Evolutionary conservation across 164 flowering plant genomes (phyloP).

Genomic region (Akebia trifoliata): DNA sequence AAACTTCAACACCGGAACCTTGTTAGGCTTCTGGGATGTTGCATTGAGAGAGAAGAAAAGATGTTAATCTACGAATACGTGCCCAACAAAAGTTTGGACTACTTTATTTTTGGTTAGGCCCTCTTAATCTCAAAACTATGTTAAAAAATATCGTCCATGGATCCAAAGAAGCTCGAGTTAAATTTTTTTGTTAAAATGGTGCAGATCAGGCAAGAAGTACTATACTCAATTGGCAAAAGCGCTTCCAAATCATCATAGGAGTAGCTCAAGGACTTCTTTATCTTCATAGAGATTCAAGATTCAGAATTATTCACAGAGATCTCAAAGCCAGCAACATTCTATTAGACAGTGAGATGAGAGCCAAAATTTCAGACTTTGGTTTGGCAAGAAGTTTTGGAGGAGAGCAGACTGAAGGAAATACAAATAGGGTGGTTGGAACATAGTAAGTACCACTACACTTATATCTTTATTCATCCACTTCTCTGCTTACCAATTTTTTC

Average conservation of each 20-base stretch:
- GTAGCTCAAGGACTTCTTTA: constrained; percentile 16
- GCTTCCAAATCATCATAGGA: constrained; percentile 21
- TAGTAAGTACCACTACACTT: constrained; percentile 20
- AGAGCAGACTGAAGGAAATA: constrained; percentile 23
- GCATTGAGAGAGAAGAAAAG: constrained; percentile 22
- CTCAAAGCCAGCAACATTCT: constrained; percentile 35
- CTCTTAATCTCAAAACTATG: no score
- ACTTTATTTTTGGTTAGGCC: no score
- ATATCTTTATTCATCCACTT: background rate
- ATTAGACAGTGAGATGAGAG: no score
- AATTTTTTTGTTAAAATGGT: background rate
- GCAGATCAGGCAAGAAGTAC: constrained; percentile 5
- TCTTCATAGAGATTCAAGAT: constrained; percentile 28
- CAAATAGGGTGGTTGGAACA: constrained; percentile 32
- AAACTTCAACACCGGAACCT: constrained; percentile 35
- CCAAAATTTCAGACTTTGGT: constrained; percentile 37
- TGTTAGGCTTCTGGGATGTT: constrained; percentile 26
- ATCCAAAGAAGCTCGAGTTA: no score
- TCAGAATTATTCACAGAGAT: constrained; percentile 33
- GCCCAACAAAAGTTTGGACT: no score
- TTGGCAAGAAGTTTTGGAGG: constrained; percentile 28
- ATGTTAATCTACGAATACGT: constrained; percentile 31
- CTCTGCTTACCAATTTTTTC: no score
- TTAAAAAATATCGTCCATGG: no score
- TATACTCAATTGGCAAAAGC: constrained; percentile 19